Conservation (phyloP, 768 basidiomycete genomes). For the Crepidotus variabilis region DNA sequence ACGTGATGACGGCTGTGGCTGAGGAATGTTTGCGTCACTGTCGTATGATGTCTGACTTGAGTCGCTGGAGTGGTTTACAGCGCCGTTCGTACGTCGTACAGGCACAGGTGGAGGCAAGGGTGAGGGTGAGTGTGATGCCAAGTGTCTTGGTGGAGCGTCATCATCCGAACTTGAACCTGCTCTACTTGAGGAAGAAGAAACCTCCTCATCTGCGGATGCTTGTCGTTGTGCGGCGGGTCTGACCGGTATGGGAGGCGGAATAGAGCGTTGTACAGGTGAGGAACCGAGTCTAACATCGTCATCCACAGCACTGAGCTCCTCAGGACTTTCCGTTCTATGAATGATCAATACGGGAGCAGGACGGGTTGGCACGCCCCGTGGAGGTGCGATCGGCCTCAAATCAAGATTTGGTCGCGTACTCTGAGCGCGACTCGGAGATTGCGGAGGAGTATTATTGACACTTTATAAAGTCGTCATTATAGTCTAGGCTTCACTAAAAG, state of each 20-base stretch:
- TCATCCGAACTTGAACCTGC: slow-evolving; percentile 3
- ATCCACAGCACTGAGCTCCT: slow-evolving; percentile 16
- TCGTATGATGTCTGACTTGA: slow-evolving; percentile 39
- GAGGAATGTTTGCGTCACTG: slow-evolving; percentile 11
- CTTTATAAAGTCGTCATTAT: slow-evolving; percentile 6
- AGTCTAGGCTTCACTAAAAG: neutral
- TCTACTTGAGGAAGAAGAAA: neutral
- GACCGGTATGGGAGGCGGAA: slow-evolving; percentile 19
- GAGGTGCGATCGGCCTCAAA: neutral
- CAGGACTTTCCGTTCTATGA: slow-evolving; percentile 7
- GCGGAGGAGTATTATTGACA: slow-evolving; percentile 6
- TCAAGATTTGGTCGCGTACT: slow-evolving; percentile 9
- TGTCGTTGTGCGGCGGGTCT: slow-evolving; percentile 4
- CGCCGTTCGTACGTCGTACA: slow-evolving; percentile 10
- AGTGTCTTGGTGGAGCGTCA: neutral
- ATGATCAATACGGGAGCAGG: slow-evolving; percentile 11
- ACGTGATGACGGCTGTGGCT: neutral
- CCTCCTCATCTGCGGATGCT: neutral
- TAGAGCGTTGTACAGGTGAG: slow-evolving; percentile 1
- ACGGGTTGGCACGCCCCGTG: slow-evolving; percentile 22
- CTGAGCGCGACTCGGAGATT: slow-evolving; percentile 9
- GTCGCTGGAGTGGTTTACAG: slow-evolving; percentile 25
- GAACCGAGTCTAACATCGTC: slow-evolving; percentile 9
- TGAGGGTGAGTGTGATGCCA: neutral
- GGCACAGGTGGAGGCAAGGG: slow-evolving; percentile 3